These are phyloP conservation scores for Rhinocladiella mackenziei DNA, from an alignment of 2,329 filamentous ascomycete species.

Conservation along the genomic window DNA sequence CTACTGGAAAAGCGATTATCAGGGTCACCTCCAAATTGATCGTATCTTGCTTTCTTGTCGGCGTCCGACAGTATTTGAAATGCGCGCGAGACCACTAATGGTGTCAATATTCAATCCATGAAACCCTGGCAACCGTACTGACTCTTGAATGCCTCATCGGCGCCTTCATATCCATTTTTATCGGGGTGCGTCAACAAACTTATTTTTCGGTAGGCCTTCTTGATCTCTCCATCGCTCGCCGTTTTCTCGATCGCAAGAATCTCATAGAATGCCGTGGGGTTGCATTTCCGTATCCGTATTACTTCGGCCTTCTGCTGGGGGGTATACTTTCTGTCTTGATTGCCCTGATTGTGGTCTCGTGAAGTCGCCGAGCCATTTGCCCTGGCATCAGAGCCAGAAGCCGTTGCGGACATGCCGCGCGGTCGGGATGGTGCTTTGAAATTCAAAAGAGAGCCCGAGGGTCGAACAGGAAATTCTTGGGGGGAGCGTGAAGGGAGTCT, in stretches of 20 bases:
- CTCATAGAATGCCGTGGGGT: conserved; percentile 87
- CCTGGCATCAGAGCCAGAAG: conserved; percentile 44
- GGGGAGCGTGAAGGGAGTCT: background rate
- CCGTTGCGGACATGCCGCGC: conserved; percentile 40
- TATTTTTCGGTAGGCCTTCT: conserved; percentile 95
- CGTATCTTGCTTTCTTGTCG: conserved; percentile 86
- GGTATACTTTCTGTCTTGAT: conserved; percentile 64
- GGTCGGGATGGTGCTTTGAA: background rate
- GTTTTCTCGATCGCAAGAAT: conserved; percentile 73
- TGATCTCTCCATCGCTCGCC: conserved; percentile 76
- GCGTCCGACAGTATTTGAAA: conserved; percentile 91
- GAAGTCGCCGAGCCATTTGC: conserved; percentile 41
- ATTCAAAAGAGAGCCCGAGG: background rate
- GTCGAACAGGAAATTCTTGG: background rate
- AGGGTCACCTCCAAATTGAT: conserved; percentile 86
- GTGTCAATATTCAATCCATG: conserved; percentile 7
- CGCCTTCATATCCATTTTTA: conserved; percentile 94
- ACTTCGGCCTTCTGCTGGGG: conserved; percentile 89
- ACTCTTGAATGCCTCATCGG: conserved; percentile 97
- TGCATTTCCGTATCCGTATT: conserved; percentile 78
- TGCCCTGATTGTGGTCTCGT: conserved; percentile 49
- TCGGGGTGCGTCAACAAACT: conserved; percentile 94
- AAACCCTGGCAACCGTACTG: conserved; percentile 33
- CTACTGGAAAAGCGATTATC: conserved; percentile 74
- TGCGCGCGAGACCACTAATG: conserved; percentile 75